Evolutionary conservation across 306 rosid genomes (phyloP), one percentile per base, ranked within the genome.

Genomic region (Castanopsis chinensis): DNA sequence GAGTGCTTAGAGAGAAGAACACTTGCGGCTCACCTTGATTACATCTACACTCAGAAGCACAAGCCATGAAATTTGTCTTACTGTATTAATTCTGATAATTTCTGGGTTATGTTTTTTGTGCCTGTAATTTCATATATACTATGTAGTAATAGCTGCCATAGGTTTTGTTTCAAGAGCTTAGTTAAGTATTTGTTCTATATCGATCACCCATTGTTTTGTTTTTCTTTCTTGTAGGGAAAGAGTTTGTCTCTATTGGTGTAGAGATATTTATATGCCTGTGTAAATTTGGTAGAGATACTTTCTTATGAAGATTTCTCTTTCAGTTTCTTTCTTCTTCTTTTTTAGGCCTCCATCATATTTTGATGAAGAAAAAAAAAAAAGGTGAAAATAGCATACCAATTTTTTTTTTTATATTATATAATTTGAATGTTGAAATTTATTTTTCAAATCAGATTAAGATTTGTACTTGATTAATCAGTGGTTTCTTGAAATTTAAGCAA

Each of bases 1-100:
- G 96, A 92, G 73, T 94, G 97, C 73, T 85, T 94, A 75, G 88
- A 90, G 92, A 86, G 97, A 84, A 92, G 94, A 87, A 92, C 97
- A 28, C 91, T 92, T 57, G 92, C 86, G 3, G 99, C 99, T 69
- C 99, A 94, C 71, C 61, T 79, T 5, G 99, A 94, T 58, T 94
- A 94, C 71, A 89, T 94, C 83, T 94, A 94, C 74, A 92, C 97
- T 27, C 92, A 91, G 82, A 87, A 87, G 71, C 80, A 75, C 23
- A 86, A 88, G 18, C 97, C 98, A 80, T 92, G 79, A 87, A 71
- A 49, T 52, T 27, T 25, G 5, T 11, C 45, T 6, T 67, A 0
- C 37, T 68, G 20, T 12, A 17, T 65, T 82, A 52, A 52, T 41
- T 72, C 13, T 17, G 3, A 65, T 55, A 28, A 28, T n/a, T 56